phyloP scores from a whole-genome alignment of 345 rosid species.

The Gossypium stocksii region DNA sequence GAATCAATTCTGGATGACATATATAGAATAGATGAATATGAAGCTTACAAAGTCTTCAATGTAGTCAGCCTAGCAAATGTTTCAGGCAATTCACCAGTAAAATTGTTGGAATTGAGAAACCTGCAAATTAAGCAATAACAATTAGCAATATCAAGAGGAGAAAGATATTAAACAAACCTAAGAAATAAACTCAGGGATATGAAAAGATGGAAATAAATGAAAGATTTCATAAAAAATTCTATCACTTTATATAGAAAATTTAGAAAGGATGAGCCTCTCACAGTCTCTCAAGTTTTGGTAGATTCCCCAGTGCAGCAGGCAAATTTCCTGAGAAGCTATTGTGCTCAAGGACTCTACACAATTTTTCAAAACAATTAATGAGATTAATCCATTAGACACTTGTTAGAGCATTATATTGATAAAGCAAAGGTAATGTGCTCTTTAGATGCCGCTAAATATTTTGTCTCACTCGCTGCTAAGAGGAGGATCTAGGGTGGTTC shows the following conservation, averaged over 20 bases:
- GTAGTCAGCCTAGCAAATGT: constrained; percentile 36
- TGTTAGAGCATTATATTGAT: too few relatives aligned
- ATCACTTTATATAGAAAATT: background rate
- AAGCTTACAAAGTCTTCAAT: constrained; percentile 42
- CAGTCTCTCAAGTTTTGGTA: constrained; percentile 55
- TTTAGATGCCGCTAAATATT: too few relatives aligned
- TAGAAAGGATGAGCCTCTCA: constrained; percentile 20
- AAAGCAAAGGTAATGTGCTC: too few relatives aligned
- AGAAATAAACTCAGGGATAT: background rate
- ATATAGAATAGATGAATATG: background rate
- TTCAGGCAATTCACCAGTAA: constrained; percentile 43
- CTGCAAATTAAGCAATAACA: constrained; percentile 21
- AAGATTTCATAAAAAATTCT: background rate
- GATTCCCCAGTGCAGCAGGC: constrained; percentile 39
- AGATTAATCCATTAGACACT: background rate
- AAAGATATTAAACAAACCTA: constrained; percentile 4
- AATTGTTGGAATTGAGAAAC: constrained; percentile 39
- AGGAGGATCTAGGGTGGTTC: too few relatives aligned
- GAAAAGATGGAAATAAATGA: background rate
- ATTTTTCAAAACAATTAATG: background rate
- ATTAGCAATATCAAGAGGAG: background rate
- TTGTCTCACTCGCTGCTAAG: too few relatives aligned
- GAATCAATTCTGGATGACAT: constrained; percentile 7
- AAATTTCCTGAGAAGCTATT: constrained; percentile 34
- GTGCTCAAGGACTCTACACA: constrained; percentile 17